Percentiles rank a stretch among this genome's conserved stretches.
These are phyloP conservation scores for Tetrapisispora phaffii DNA, from an alignment of 805 yeast species.

Conservation along the genomic window DNA sequence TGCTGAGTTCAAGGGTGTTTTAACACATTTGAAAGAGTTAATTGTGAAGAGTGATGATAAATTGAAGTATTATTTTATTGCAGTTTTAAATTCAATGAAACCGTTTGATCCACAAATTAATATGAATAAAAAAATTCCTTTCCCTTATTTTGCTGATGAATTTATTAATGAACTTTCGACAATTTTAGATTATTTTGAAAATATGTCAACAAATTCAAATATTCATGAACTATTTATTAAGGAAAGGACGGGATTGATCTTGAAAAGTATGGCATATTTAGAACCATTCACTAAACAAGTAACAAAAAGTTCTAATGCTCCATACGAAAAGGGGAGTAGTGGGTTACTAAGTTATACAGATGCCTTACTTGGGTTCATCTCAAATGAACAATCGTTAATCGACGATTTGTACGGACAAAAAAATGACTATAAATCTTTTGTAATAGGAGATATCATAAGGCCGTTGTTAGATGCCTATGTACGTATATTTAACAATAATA, in stretches of 20 bases:
- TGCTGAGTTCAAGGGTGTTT: conserved; percentile 54
- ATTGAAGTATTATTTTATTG: conserved; percentile 40
- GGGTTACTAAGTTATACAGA: conserved; percentile 47
- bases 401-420: conserved; percentile 34
- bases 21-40: conserved; percentile 46
- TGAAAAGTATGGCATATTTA: conserved; percentile 36
- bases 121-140: conserved; percentile 33
- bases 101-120: conserved; percentile 39
- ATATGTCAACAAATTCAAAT: conserved; percentile 22
- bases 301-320: conserved; percentile 33
- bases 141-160: conserved; percentile 33
- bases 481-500: conserved; percentile 31
- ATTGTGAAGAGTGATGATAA: conserved; percentile 49
- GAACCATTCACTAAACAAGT: conserved; percentile 39
- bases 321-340: conserved; percentile 52
- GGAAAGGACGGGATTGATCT: conserved; percentile 35
- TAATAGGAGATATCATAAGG: conserved; percentile 29
- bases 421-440: conserved; percentile 19
- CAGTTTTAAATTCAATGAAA: conserved; percentile 33
- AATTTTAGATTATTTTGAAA: conserved; percentile 40
- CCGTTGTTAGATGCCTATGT: conserved; percentile 33
- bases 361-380: conserved; percentile 40
- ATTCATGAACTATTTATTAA: conserved; percentile 33
- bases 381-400: conserved; percentile 41
- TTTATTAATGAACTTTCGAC: conserved; percentile 31